Conservation (phyloP, 345 rosid species). For the Euclidium syriacum region DNA sequence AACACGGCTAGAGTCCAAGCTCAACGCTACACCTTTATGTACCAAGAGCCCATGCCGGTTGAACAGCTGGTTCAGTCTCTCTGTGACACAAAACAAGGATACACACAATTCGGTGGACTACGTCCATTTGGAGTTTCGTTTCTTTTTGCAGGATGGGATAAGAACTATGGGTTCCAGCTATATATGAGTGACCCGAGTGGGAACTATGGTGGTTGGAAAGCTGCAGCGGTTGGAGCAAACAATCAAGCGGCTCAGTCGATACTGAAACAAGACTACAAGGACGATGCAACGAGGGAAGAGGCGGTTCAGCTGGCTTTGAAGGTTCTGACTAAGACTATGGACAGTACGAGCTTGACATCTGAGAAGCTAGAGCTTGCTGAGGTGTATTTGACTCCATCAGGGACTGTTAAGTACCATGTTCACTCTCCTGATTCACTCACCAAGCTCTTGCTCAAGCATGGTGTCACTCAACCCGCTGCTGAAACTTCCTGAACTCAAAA, state of each 20-base stretch:
- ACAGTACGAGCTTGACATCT: constrained; percentile 89
- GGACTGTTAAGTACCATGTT: constrained; percentile 82
- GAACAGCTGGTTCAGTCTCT: constrained; percentile 96
- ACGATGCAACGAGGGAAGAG: constrained; percentile 79
- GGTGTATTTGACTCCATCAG: constrained; percentile 68
- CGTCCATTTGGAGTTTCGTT: constrained; percentile 95
- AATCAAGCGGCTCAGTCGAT: constrained; percentile 98
- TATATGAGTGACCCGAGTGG: constrained; percentile 98
- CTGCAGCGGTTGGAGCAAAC: constrained; percentile 94
- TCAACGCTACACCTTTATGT: constrained; percentile 78
- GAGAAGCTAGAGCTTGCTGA: constrained; percentile 96
- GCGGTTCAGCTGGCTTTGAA: constrained; percentile 85
- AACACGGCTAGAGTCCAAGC: constrained; percentile 95
- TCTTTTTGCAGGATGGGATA: constrained; percentile 96
- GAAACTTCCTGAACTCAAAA: constrained; percentile 45
- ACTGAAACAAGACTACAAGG: constrained; percentile 95
- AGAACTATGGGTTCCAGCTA: constrained; percentile 82
- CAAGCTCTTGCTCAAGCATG: constrained; percentile 69
- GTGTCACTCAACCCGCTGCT: constrained; percentile 75
- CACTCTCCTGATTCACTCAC: constrained; percentile 68
- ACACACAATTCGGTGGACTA: constrained; percentile 95
- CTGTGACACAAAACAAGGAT: constrained; percentile 94
- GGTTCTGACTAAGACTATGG: constrained; percentile 97
- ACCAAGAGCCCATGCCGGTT: constrained; percentile 96
- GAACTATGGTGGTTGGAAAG: constrained; percentile 95